Evolutionary conservation across 2,329 filamentous ascomycete genomes (phyloP), one percentile per base, ranked within the genome.

Genomic region (Exophiala aquamarina): DNA sequence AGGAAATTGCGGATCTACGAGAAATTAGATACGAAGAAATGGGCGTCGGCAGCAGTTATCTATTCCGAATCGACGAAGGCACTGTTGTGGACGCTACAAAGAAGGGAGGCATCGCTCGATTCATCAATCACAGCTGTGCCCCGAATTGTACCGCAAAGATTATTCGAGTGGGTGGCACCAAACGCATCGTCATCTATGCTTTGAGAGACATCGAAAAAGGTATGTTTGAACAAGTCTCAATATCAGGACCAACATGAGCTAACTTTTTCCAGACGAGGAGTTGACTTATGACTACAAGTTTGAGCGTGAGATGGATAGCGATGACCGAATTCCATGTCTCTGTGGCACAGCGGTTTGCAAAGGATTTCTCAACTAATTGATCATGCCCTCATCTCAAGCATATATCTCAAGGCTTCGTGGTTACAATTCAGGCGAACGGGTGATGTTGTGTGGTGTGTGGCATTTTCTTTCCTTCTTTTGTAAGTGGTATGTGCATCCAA

Each of bases 221-320:
- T 96, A 81, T 77, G 88, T 82, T n/a, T 38, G 36, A 20, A 36
- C 29, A 19, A 19, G 43, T 39, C 13, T 43, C 28, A 14, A 31
- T 4, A 26, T 21, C 13, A 41, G 29, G 17, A n/a, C n/a, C n/a
- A 19, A 31, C 15, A 26, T 17, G 14, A 53, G 47, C 67, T 64
- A 61, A 72, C 60, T 34, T 43, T 44, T 35, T 21, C 52, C 64
- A 98, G 93, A 96, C 67, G 93, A 98, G 72, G 93, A 98, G 76
- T 83, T 98, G 67, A 98, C 93, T 2, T 98, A 98, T 74, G 93
- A 98, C 75, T 98, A 98, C 80, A 98, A 98, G 70, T 98, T 98
- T 68, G 93, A 98, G 74, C 87, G 93, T 61, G 93, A 98, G 71
- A 89, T 94, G 63, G 90, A 90, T 63, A 94, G 89, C 59, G 82